phyloP scores from a whole-genome alignment of 192 early-diverging fungal genomes.

The Backusella sp. region DNA sequence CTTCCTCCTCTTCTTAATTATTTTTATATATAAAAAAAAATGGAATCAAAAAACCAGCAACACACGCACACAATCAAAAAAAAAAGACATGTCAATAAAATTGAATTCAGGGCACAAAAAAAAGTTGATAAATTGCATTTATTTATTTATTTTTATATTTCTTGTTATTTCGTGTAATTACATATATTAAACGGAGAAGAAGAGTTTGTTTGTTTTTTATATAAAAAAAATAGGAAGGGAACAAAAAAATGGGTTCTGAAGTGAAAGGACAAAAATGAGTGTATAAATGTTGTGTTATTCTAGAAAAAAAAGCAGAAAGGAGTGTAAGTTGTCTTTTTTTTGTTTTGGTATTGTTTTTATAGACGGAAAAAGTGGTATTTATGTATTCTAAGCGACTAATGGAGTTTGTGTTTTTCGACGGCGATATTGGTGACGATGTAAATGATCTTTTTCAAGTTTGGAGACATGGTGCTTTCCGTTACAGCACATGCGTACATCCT shows the following conservation, averaged over 20 bases:
- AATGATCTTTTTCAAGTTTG: slow-evolving; percentile 30
- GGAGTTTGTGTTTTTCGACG: background rate
- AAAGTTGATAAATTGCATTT: background rate
- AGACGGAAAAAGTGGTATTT: background rate
- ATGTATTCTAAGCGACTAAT: background rate
- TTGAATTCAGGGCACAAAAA: background rate
- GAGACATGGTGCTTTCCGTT: slow-evolving; percentile 41
- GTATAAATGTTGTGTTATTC: background rate
- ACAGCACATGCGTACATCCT: slow-evolving; percentile 40
- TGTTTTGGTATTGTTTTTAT: background rate
- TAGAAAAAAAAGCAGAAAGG: background rate
- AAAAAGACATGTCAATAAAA: too few relatives aligned
- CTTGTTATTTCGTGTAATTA: background rate
- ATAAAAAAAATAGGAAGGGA: background rate
- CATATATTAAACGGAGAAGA: background rate
- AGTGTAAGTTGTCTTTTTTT: background rate
- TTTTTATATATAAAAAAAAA: background rate
- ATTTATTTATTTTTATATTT: background rate
- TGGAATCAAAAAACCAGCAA: background rate
- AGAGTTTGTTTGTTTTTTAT: background rate
- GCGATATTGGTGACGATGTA: slow-evolving; percentile 22
- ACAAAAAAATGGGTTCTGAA: background rate
- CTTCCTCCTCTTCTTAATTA: slow-evolving; percentile 38
- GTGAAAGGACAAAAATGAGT: slow-evolving; percentile 4
- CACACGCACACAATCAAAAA: background rate